phyloP scores from a whole-genome alignment of 1,139 yeast species.

The Yamadazyma sp. region DNA sequence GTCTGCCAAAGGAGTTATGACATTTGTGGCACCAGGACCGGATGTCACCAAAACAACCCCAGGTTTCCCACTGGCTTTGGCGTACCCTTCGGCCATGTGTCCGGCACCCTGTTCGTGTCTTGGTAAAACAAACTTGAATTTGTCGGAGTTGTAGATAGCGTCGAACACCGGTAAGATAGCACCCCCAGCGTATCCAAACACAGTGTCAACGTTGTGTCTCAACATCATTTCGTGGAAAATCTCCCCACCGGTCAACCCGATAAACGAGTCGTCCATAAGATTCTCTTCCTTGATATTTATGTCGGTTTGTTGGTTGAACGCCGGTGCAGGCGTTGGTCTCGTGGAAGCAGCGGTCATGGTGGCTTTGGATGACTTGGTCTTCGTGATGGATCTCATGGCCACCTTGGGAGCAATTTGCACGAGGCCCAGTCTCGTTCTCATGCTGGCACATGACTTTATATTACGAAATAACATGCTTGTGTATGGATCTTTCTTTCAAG shows the following conservation, averaged over 20 bases:
- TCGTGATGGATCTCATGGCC: conserved; percentile 30
- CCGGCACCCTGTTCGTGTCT: conserved; percentile 99
- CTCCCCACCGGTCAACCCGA: conserved; percentile 96
- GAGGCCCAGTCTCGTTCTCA: background rate
- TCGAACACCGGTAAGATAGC: conserved; percentile 97
- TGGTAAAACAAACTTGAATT: conserved; percentile 88
- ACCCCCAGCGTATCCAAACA: conserved; percentile 97
- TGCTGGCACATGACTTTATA: conserved; percentile 9
- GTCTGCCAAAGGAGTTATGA: conserved; percentile 95
- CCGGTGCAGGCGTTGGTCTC: conserved; percentile 42
- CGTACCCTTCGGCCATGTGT: conserved; percentile 99
- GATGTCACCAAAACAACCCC: conserved; percentile 97
- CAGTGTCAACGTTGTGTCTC: conserved; percentile 91
- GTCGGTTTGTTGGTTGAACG: conserved; percentile 29
- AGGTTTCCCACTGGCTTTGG: conserved; percentile 93
- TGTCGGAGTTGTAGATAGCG: conserved; percentile 89
- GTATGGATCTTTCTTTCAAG: background rate
- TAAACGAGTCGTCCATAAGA: conserved; percentile 77
- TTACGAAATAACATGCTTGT: conserved; percentile 14
- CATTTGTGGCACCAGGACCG: conserved; percentile 99
- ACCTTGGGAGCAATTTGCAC: conserved; percentile 2
- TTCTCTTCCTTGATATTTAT: conserved; percentile 14
- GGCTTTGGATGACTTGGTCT: conserved; percentile 34
- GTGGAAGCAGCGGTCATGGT: conserved; percentile 29
- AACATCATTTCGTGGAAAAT: conserved; percentile 99